A percentile compares a stretch with the other conserved stretches of the same genome.
phyloP scores from a whole-genome alignment of 768 basidiomycete species.

The Thelephora aurantiotincta region DNA sequence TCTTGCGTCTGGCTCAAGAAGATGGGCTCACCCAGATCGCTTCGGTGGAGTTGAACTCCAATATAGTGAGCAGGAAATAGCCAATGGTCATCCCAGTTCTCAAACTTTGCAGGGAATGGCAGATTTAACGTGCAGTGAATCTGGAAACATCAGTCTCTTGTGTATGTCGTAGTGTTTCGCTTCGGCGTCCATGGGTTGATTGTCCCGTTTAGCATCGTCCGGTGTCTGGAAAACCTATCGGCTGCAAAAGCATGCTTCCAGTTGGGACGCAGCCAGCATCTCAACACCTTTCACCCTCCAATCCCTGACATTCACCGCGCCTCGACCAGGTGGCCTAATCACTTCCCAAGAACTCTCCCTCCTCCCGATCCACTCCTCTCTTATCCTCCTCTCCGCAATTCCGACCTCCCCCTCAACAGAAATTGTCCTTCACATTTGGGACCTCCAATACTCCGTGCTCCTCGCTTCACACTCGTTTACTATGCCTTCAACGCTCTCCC shows the following conservation, averaged over 20 bases:
- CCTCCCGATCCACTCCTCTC: slow-evolving; percentile 15
- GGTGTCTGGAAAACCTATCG: slow-evolving; percentile 12
- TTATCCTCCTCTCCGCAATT: slow-evolving; percentile 16
- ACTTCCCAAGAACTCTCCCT: slow-evolving; percentile 12
- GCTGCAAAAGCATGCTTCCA: slow-evolving; percentile 4
- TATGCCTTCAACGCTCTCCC: slow-evolving; percentile 12
- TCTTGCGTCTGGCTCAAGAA: too few species aligned
- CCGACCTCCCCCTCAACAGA: slow-evolving; percentile 8
- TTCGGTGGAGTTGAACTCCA: too few species aligned
- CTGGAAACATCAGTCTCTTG: slow-evolving; percentile 17
- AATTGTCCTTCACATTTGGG: slow-evolving; percentile 18
- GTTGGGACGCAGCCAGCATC: slow-evolving; percentile 4
- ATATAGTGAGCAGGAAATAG: too few species aligned
- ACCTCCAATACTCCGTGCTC: slow-evolving; percentile 19
- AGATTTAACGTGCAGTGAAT: slow-evolving; percentile 16
- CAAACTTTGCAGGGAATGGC: slow-evolving; percentile 11
- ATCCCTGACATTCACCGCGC: slow-evolving; percentile 9
- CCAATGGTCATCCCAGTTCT: too few species aligned
- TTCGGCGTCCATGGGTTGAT: neutral
- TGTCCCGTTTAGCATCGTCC: slow-evolving; percentile 6
- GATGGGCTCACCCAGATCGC: too few species aligned
- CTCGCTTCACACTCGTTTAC: slow-evolving; percentile 15
- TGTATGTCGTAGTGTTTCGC: slow-evolving; percentile 10
- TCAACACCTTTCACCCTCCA: slow-evolving; percentile 11
- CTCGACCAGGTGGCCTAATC: slow-evolving; percentile 2